Base-by-base conservation (phyloP, 352 stramenopile genomes). In the Pythium myriotylum region DNA sequence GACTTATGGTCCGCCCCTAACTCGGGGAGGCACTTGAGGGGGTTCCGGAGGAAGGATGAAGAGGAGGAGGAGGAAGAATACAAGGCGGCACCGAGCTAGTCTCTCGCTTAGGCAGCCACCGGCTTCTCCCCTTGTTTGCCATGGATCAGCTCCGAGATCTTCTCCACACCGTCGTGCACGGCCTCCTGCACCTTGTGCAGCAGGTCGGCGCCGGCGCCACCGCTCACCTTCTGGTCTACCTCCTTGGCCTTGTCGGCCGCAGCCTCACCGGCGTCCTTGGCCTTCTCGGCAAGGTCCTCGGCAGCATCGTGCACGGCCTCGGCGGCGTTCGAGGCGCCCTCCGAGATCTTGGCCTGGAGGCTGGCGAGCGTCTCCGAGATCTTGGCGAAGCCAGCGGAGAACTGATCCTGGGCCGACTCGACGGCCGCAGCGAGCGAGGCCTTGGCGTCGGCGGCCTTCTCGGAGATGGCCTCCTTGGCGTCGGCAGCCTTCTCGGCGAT, bases 181-280 rank as follows among this genome's bases (percentile, higher is more conserved):
- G 74, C 54, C 3, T 71, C 69, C 4, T 60, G 24, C 2, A 40
- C 54, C 35, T 60, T 79, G 57, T 89, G 77, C 46, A 89, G 70
- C 17, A 91, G 65, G 17, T 72, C 75, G 4, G 74, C 73, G 42
- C 74, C 79, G 6, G 88, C 67, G 24, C 79, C 81, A 26, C 79
- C 76, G 49, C 65, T 90, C 24, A 89, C 76, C 61, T 86, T 86
- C 58, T 76, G 73, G 56, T 89, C 81, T 35, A 88, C 66, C 23
- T 82, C 81, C 29, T 69, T 70, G 59, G 86, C 78, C 39, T 81
- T 46, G 1, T 76, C 77, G 39, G 65, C 68, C 6, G 82, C 75
- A 19, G 74, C 79, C 14, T 74, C 75, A 0, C 70, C 77, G 22
- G 84, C 60, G 41, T 83, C 66, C 47, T 83, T 71, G 4, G 74